Conservation (phyloP, 2,329 filamentous ascomycete species). For the Xylariales sp. region DNA sequence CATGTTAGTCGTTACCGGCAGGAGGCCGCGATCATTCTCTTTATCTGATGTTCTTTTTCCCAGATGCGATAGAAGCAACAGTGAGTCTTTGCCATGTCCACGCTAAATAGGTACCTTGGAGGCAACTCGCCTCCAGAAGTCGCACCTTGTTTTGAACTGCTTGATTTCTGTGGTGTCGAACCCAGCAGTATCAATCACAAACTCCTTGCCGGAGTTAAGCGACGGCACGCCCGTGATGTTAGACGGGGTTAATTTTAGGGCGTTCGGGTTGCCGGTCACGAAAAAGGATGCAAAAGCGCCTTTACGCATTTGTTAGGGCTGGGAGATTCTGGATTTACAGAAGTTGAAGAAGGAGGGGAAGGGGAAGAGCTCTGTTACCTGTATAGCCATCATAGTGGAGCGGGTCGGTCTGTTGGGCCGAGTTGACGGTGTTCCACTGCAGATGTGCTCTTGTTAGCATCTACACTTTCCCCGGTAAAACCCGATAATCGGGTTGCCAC, state of each 20-base stretch:
- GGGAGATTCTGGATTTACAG: too few relatives aligned
- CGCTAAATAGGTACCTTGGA: slow-evolving; percentile 40
- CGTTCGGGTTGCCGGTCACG: slow-evolving; percentile 54
- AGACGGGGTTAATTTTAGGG: slow-evolving; percentile 45
- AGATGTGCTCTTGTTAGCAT: too few relatives aligned
- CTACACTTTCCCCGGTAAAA: too few relatives aligned
- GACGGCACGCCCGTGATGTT: slow-evolving; percentile 39
- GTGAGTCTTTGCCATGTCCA: too few relatives aligned
- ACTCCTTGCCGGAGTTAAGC: slow-evolving; percentile 38
- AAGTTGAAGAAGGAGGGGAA: neutral
- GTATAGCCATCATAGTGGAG: slow-evolving; percentile 50
- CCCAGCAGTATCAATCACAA: slow-evolving; percentile 41
- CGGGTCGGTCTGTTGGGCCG: slow-evolving; percentile 45
- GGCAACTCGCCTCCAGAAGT: slow-evolving; percentile 47
- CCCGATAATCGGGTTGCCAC: slow-evolving; percentile 1
- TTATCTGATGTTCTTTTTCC: too few relatives aligned
- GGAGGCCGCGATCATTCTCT: too few relatives aligned
- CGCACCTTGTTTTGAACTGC: slow-evolving; percentile 42
- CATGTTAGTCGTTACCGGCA: too few relatives aligned
- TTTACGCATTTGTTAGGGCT: too few relatives aligned
- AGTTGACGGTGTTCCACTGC: slow-evolving; percentile 53
- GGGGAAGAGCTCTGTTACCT: slow-evolving; percentile 11
- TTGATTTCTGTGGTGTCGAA: slow-evolving; percentile 34
- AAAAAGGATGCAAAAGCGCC: slow-evolving; percentile 59
- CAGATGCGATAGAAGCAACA: too few relatives aligned